phyloP scores from a whole-genome alignment of 2,329 filamentous ascomycete species.

The Scedosporium apiospermum region DNA sequence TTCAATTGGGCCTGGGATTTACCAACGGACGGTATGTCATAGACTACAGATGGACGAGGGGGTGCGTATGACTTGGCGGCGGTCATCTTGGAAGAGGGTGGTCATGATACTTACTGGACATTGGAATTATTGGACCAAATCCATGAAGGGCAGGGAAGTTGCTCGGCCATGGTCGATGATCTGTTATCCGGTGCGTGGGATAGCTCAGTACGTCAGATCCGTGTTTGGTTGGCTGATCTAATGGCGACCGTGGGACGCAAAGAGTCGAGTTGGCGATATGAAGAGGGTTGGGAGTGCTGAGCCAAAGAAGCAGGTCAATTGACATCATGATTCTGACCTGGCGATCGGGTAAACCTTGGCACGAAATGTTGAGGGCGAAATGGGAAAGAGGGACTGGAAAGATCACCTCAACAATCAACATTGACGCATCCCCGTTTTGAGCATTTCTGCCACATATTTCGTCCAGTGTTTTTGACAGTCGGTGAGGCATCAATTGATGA shows the following conservation, averaged over 20 bases:
- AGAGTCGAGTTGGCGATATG: no score
- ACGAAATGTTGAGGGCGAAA: no score
- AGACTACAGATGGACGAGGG: background rate
- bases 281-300: no score
- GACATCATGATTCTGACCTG: no score
- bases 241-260: background rate
- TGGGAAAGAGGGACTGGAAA: no score
- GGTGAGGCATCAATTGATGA: no score
- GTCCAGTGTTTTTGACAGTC: no score
- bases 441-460: no score
- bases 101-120: conserved; percentile 7
- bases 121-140: conserved; percentile 7
- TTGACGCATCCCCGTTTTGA: no score
- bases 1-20: background rate
- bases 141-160: conserved; percentile 7
- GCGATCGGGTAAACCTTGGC: no score
- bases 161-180: background rate
- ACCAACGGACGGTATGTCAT: background rate
- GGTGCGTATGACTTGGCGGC: background rate
- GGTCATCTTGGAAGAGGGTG: background rate
- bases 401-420: no score
- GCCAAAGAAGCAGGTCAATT: no score
- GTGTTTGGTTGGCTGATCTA: background rate
- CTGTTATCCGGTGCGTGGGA: background rate
- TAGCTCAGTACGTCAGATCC: background rate